Conservation (phyloP, 441 rosid species). For the Geranium incanum region DNA sequence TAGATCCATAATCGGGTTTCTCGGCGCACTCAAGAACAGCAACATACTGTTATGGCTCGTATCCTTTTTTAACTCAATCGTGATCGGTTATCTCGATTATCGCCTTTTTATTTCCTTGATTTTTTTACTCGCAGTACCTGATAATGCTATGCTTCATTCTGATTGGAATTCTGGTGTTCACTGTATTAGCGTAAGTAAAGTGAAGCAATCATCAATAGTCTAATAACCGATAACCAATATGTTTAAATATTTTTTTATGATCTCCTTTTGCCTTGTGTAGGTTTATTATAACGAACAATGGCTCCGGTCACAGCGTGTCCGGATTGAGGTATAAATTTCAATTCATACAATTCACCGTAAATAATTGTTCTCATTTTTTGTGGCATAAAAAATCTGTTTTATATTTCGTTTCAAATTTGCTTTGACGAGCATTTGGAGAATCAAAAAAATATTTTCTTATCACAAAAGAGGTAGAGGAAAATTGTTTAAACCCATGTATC, state of each 20-base stretch:
- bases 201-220: too few relatives aligned
- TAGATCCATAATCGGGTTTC: constrained; percentile 83
- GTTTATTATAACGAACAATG: constrained; percentile 77
- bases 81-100: constrained; percentile 5
- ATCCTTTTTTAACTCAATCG: constrained; percentile 38
- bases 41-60: constrained; percentile 80
- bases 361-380: too few relatives aligned
- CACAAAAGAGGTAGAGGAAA: background rate
- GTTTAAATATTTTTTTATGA: too few relatives aligned
- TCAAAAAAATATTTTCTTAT: too few relatives aligned
- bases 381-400: too few relatives aligned
- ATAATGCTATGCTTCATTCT: constrained; percentile 54
- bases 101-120: constrained; percentile 33
- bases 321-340: constrained; percentile 58
- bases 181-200: constrained; percentile 80
- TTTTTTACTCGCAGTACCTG: constrained; percentile 49
- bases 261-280: constrained; percentile 29
- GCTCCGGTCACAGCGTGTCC: constrained; percentile 62
- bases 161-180: constrained; percentile 74
- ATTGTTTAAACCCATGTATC: background rate
- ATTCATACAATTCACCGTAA: too few relatives aligned
- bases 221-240: too few relatives aligned
- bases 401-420: too few relatives aligned
- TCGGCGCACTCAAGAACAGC: constrained; percentile 78
- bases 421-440: too few relatives aligned